Conservation (phyloP, 2,329 filamentous ascomycete genomes). For the Allantophomopsis lycopodina region DNA sequence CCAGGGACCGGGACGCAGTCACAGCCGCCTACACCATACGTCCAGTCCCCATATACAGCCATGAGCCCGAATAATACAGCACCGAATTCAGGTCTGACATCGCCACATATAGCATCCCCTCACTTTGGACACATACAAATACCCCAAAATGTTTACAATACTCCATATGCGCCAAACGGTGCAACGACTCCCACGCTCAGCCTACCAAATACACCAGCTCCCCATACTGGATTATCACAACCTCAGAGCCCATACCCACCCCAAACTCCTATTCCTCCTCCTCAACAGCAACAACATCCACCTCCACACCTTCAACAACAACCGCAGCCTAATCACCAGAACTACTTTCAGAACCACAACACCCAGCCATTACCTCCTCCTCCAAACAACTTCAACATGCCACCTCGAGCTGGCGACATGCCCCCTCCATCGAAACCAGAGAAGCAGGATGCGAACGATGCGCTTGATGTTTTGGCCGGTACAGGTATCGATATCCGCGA, state of each 20-base stretch:
- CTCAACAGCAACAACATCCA: conserved; percentile 17
- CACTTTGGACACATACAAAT: conserved; percentile 16
- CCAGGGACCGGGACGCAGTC: conserved; percentile 28
- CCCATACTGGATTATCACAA: conserved; percentile 1
- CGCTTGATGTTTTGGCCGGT: conserved; percentile 71
- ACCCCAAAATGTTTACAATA: conserved; percentile 16
- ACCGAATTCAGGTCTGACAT: conserved; percentile 6
- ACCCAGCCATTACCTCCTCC: conserved; percentile 5
- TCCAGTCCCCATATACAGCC: conserved; percentile 31
- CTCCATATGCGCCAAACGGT: conserved; percentile 18
- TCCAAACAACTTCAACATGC: conserved; percentile 18
- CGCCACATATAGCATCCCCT: conserved; percentile 9
- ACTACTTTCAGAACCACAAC: conserved; percentile 3
- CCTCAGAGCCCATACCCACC: not conserved
- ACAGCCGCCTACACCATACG: conserved; percentile 50
- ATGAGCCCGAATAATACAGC: conserved; percentile 27
- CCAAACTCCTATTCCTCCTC: conserved; percentile 6
- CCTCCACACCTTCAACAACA: conserved; percentile 10
- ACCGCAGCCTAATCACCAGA: conserved; percentile 9
- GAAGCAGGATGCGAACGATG: conserved; percentile 55
- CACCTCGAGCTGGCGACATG: conserved; percentile 28
- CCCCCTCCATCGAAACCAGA: conserved; percentile 45
- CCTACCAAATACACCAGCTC: conserved; percentile 9
- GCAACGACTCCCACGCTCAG: conserved; percentile 6
- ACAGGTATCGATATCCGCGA: conserved; percentile 80